Percentiles rank a stretch among this genome's conserved stretches.
Evolutionary conservation across 2,329 filamentous ascomycete species (phyloP).

Genomic region (Colletotrichum truncatum): DNA sequence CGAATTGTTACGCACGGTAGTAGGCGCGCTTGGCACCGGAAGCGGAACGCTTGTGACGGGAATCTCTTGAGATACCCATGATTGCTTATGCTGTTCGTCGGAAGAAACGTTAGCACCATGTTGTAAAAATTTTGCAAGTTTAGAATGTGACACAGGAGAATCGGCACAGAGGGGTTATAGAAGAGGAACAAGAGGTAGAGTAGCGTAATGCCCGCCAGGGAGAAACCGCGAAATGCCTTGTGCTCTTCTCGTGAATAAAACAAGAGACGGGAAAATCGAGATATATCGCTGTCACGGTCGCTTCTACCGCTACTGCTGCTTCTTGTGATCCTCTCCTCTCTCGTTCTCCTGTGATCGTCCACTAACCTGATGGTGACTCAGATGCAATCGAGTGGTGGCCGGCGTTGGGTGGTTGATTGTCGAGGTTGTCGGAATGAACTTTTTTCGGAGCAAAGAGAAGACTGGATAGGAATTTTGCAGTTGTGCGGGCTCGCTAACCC

Average conservation of each 20-base stretch:
- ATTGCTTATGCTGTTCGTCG: conserved; percentile 73
- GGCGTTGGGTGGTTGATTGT: conserved; percentile 29
- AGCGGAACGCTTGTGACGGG: conserved; percentile 99
- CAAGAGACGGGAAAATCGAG: background rate
- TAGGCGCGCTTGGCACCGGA: conserved; percentile 97
- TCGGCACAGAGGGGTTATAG: background rate
- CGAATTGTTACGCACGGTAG: conserved; percentile 79
- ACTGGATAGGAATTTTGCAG: conserved; percentile 9
- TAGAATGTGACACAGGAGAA: background rate
- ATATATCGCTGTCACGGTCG: background rate
- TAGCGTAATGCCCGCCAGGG: background rate
- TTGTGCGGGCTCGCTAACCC: conserved; percentile 31
- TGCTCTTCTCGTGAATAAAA: conserved; percentile 1
- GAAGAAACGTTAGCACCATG: conserved; percentile 34
- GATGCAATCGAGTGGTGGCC: conserved; percentile 29
- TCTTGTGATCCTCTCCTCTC: background rate
- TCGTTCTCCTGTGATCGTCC: conserved; percentile 1
- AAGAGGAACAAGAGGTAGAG: background rate
- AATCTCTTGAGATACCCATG: conserved; percentile 99
- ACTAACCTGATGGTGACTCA: conserved; percentile 31
- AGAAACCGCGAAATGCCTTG: conserved; percentile 22
- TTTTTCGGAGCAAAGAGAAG: conserved; percentile 5
- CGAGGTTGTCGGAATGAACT: conserved; percentile 28
- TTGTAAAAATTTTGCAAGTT: background rate
- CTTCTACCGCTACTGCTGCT: background rate